phyloP scores from a whole-genome alignment of 139 green algal genomes.

The Desmodesmus armatus region DNA sequence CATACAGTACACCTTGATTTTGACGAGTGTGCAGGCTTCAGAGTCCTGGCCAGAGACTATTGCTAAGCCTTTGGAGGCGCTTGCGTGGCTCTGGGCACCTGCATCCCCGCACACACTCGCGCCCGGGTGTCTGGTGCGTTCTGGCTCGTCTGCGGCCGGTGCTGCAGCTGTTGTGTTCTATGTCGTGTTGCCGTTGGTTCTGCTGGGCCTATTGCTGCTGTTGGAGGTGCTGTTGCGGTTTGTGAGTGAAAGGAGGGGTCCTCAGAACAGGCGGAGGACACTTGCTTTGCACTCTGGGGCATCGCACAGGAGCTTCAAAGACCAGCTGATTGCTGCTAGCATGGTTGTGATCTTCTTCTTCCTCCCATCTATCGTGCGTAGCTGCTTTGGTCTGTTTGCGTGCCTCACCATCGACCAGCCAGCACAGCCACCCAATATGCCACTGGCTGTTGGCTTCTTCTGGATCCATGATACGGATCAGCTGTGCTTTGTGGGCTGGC shows the following conservation, averaged over 20 bases:
- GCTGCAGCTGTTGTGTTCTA: slow-evolving; percentile 9
- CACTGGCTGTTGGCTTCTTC: neutral
- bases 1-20: neutral
- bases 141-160: neutral
- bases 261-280: no score
- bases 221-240: neutral
- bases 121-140: neutral
- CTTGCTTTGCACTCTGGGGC: no score
- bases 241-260: neutral
- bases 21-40: neutral
- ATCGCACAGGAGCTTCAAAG: neutral
- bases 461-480: neutral
- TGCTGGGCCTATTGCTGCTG: neutral
- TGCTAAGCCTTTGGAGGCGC: neutral
- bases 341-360: slow-evolving; percentile 28
- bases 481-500: neutral
- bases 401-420: neutral
- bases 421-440: neutral
- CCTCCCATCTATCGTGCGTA: neutral
- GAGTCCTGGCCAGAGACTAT: neutral
- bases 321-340: neutral
- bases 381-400: slow-evolving; percentile 15
- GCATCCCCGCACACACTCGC: neutral
- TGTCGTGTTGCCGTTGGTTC: neutral
- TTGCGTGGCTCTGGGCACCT: neutral